These are phyloP conservation scores for Penicillium sp. DNA, from an alignment of 2,329 filamentous ascomycete species.

Conservation along the genomic window DNA sequence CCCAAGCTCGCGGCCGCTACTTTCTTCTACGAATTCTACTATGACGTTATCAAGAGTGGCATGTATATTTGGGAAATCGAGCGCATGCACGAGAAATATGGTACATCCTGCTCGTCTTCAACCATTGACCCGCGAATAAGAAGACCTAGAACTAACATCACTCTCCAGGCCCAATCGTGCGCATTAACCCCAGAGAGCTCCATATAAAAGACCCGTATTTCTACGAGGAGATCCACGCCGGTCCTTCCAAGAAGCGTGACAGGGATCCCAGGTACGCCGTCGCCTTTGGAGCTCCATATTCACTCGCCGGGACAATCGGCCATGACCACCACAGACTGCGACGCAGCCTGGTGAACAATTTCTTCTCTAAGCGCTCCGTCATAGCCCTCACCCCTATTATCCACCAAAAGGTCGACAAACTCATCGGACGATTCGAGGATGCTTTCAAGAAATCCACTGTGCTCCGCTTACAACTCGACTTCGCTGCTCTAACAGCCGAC, in stretches of 20 bases:
- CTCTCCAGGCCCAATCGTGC: conserved; percentile 39
- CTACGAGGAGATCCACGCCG: conserved; percentile 39
- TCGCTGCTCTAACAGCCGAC: conserved; percentile 39
- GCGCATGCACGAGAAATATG: conserved; percentile 41
- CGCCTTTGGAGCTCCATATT: conserved; percentile 22
- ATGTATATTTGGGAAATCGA: conserved; percentile 33
- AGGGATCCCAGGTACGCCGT: conserved; percentile 25
- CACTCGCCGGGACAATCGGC: conserved; percentile 38
- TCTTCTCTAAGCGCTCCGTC: conserved; percentile 51
- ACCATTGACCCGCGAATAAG: background rate
- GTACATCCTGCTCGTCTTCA: conserved; percentile 15
- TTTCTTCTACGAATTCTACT: conserved; percentile 39
- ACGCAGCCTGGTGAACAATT: conserved; percentile 46
- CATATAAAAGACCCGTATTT: conserved; percentile 43
- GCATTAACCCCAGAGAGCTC: conserved; percentile 42
- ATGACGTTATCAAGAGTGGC: conserved; percentile 35
- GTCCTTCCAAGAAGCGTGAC: conserved; percentile 19
- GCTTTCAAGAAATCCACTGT: conserved; percentile 19
- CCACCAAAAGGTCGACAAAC: conserved; percentile 36
- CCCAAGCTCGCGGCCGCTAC: conserved; percentile 38
- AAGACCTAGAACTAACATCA: background rate
- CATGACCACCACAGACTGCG: conserved; percentile 50
- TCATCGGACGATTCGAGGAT: conserved; percentile 31
- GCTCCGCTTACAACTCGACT: conserved; percentile 30
- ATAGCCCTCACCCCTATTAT: conserved; percentile 44